Evolutionary conservation across 164 flowering plant species (phyloP), one percentile per base, ranked within the genome.

Genomic region (Litsea cubeba): DNA sequence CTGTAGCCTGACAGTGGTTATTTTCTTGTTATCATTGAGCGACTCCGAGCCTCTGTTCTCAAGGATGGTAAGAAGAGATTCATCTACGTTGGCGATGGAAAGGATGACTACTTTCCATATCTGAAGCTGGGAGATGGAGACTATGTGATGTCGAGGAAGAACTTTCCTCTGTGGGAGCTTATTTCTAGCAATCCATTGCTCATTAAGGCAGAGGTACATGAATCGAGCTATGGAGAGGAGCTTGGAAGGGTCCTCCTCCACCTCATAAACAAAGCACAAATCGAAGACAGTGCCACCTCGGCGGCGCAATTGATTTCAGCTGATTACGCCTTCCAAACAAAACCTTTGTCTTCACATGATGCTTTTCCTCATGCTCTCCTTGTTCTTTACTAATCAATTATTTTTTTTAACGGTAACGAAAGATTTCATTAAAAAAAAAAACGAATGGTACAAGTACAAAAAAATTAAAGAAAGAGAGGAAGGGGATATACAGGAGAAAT

Each of bases 51-150:
- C 3, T 77, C 86, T 1, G 4, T 78, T 7, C 15, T 66, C 1
- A 62, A 51, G 4, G 86, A 83, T 11, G 83, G 76, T 30, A 83
- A 82, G 75, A 84, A 86, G 26, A 84, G 71, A 68, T 71, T 93
- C 28, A 86, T 93, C 72, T 93, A 91, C 65, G 80, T 91, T 23
- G 97, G 97, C 0, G 96, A 93, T 73, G 96, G 97, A 5, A 79
- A 62, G 11, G 94, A 93, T 0, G 97, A 93, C 67, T 90, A 75
- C 68, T 93, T 96, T 80, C 94, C 97, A 1, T 83, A 81, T 70
- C 75, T 86, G 85, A 90, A 82, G 85, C 90, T 93, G 0, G 65
- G 40, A 6, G 84, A 82, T n/a, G 77, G 66, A 11, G 93, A 91
- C 70, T 65, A 50, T 51, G 71, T 88, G 74, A 87, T 93, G 96